Percentiles rank a stretch among this genome's conserved stretches.
Evolutionary conservation across 495 filamentous ascomycete species (phyloP).

Genomic region (Trichoderma virens): DNA sequence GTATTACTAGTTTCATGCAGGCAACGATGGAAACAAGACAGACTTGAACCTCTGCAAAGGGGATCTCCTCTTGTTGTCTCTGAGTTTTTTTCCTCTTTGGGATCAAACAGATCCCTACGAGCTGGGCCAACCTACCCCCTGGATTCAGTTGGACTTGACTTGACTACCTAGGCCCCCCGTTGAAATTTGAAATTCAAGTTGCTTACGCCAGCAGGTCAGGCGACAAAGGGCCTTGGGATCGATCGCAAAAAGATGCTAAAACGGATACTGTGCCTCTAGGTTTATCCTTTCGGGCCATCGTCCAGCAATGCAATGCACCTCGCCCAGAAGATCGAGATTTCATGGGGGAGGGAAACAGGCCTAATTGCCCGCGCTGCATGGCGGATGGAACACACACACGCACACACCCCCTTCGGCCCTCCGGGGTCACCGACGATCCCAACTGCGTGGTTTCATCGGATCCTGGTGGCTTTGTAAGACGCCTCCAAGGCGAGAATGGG

Average conservation of each 20-base stretch:
- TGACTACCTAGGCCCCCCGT: neutral
- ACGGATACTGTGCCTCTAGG: neutral
- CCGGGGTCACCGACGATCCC: constrained; percentile 5
- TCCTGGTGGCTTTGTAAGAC: neutral
- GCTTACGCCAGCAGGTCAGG: neutral
- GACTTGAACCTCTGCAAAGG: too few relatives aligned
- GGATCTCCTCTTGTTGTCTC: neutral
- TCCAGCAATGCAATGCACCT: neutral
- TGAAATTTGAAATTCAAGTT: neutral
- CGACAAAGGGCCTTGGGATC: neutral
- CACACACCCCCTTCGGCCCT: neutral
- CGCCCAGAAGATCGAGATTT: neutral
- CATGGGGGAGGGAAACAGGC: neutral
- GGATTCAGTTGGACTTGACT: neutral
- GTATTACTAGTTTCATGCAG: too few relatives aligned
- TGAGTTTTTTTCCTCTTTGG: neutral
- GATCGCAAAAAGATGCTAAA: neutral
- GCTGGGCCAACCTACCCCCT: neutral
- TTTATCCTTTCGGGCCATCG: neutral
- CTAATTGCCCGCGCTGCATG: neutral
- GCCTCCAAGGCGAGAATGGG: neutral
- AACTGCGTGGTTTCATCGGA: neutral
- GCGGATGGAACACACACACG: neutral
- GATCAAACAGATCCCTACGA: neutral
- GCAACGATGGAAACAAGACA: too few relatives aligned